These are phyloP conservation scores for Paraleonurus japonicus DNA, from an alignment of 257 asterid genomes.

Conservation along the genomic window DNA sequence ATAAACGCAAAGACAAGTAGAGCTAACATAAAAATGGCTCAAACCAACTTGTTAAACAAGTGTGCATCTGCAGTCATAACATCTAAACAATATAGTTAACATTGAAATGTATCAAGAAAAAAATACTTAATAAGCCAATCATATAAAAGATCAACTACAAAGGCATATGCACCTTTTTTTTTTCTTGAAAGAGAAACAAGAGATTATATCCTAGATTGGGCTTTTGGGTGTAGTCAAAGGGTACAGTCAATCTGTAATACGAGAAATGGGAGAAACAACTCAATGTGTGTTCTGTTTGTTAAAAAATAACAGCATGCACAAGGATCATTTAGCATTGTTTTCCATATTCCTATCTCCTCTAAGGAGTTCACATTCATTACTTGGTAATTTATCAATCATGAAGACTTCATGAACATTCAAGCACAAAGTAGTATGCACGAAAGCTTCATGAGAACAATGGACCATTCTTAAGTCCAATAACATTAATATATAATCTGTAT, in stretches of 20 bases:
- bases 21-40: neutral
- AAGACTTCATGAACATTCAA: conserved; percentile 1
- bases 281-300: neutral
- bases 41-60: neutral
- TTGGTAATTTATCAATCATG: neutral
- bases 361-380: neutral
- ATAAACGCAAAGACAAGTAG: conserved; percentile 12
- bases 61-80: neutral
- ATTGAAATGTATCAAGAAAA: neutral
- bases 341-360: neutral
- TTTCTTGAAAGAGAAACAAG: too few relatives aligned
- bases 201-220: neutral
- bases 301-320: neutral
- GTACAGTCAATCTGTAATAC: neutral
- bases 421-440: neutral
- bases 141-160: neutral
- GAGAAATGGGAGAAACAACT: neutral
- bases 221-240: neutral
- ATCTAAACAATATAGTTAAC: neutral
- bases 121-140: conserved; percentile 1
- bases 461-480: neutral
- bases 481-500: neutral
- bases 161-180: too few relatives aligned
- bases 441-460: neutral
- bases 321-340: neutral